Evolutionary conservation across 257 asterid genomes (phyloP), one percentile per base, ranked within the genome.

Genomic region (Solanum chiquidenum): DNA sequence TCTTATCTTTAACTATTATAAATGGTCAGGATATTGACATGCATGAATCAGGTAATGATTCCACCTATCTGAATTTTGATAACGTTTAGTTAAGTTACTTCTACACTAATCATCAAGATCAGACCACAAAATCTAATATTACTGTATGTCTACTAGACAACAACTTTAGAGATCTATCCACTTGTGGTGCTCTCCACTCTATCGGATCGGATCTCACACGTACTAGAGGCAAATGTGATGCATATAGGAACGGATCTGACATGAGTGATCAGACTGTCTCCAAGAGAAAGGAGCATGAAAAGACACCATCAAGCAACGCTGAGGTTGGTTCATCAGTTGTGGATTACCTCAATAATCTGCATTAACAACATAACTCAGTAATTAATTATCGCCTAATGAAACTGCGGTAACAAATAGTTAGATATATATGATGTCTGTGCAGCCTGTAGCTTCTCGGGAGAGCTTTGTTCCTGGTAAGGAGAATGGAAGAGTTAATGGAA

Each of bases 181-280:
- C 98, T 34, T 95, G 98, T 23, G 99, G 98, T 42, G 98, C 89
- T 87, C 94, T 96, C 88, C 98, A 93, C 91, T 97, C 99, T 1
- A 88, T 95, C 83, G 98, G 99, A 82, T 97, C 98, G 29, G 98
- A 97, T 87, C 87, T 94, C 90, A 95, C 99, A 25, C 92, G 99
- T 68, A 94, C 95, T 37, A 91, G 90, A 90, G 96, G 92, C 25
- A 90, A 89, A 87, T 88, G 94, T 62, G 93, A 90, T 84, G 91
- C 89, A 69, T 64, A 69, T 68, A 46, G 84, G 74, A 91, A 93
- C 82, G 93, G 89, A 77, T 94, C 96, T 46, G 83, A 74, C 25
- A 90, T 89, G 89, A 93, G 92, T 38, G 96, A 94, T 29, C 91
- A 88, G 29, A 94, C 92, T 60, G 44, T 89, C 87, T 88, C 89